Conservation (phyloP, 306 rosid species). For the Acacia crassicarpa region DNA sequence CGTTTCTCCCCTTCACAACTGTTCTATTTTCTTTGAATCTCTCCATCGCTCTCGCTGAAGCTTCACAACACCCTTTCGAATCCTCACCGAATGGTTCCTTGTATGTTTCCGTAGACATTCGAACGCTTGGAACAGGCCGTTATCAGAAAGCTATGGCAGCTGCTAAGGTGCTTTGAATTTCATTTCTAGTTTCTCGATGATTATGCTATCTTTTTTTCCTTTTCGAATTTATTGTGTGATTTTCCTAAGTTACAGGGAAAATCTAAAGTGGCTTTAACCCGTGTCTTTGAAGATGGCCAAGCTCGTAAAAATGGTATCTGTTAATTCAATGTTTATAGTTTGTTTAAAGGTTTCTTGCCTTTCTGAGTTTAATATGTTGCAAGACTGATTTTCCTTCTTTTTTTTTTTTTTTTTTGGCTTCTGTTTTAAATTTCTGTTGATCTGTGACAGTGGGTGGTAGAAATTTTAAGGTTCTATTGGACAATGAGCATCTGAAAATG, state of each 20-base stretch:
- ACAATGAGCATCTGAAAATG: constrained; percentile 40
- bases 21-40: background rate
- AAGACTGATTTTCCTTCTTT: background rate
- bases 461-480: constrained; percentile 55
- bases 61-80: constrained; percentile 3
- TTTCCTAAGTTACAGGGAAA: constrained; percentile 45
- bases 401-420: background rate
- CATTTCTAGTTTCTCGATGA: background rate
- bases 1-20: constrained; percentile 1
- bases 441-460: constrained; percentile 38
- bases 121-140: background rate
- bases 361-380: background rate
- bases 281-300: constrained; percentile 37
- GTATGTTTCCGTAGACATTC: background rate
- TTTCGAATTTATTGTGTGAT: background rate
- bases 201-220: background rate
- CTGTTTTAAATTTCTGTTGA: background rate
- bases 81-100: constrained; percentile 30
- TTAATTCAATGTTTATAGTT: background rate
- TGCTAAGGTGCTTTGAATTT: constrained; percentile 26
- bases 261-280: constrained; percentile 35
- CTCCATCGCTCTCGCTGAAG: background rate
- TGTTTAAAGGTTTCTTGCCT: background rate
- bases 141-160: constrained; percentile 30
- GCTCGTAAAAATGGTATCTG: constrained; percentile 42